Evolutionary conservation across 805 yeast genomes (phyloP).

Genomic region (Naumovozyma baii): DNA sequence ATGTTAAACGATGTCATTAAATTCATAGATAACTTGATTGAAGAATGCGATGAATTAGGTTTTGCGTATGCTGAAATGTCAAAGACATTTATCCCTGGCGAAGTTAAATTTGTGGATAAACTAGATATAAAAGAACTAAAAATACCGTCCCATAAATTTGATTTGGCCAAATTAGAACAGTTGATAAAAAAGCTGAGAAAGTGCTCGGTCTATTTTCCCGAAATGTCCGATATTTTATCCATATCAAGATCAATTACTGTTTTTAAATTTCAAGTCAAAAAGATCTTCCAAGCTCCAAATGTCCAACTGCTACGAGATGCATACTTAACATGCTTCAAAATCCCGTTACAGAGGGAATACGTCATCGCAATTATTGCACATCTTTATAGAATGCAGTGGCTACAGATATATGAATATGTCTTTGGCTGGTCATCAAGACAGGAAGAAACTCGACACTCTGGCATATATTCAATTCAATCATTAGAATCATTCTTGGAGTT

Average conservation of each 20-base stretch:
- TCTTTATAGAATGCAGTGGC: constrained; percentile 19
- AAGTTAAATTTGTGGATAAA: too few relatives aligned
- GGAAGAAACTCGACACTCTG: background rate
- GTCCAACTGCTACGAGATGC: constrained; percentile 4
- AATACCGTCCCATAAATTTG: background rate
- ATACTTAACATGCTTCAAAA: constrained; percentile 4
- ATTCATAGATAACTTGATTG: background rate
- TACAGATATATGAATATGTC: constrained; percentile 11
- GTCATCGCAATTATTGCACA: constrained; percentile 4
- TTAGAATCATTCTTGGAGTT: constrained; percentile 11
- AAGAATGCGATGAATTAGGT: background rate
- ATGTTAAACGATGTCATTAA: background rate
- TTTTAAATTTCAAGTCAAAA: constrained; percentile 5
- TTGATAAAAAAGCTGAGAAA: constrained; percentile 1
- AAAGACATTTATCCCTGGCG: background rate
- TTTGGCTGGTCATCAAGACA: constrained; percentile 2
- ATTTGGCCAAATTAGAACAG: too few relatives aligned
- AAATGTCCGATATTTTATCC: constrained; percentile 5
- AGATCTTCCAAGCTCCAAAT: constrained; percentile 3
- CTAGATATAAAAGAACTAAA: background rate
- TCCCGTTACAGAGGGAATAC: constrained; percentile 11
- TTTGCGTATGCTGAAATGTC: background rate
- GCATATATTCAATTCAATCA: constrained; percentile 5
- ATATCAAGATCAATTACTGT: constrained; percentile 2
- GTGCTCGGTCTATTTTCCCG: constrained; percentile 10